Evolutionary conservation across 345 rosid species (phyloP).

Genomic region (Balakata baccata): DNA sequence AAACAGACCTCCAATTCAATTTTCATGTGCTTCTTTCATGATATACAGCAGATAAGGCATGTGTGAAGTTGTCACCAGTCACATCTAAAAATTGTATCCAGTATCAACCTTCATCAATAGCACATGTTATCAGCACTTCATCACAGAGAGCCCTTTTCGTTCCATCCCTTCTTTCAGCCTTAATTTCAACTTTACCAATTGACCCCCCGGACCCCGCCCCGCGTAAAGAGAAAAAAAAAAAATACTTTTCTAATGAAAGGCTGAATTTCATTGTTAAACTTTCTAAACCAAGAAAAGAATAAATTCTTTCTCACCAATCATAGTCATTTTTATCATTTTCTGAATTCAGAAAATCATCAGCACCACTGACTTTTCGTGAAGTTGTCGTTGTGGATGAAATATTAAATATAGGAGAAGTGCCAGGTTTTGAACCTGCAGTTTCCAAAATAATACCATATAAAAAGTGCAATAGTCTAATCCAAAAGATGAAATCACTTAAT

Average conservation of each 20-base stretch:
- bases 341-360: slow-evolving; percentile 90
- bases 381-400: slow-evolving; percentile 47
- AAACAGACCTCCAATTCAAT: background rate
- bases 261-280: background rate
- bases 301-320: slow-evolving; percentile 61
- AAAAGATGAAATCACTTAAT: background rate
- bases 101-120: background rate
- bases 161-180: background rate
- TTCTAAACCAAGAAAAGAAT: background rate
- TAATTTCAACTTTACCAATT: background rate
- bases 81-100: background rate
- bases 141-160: background rate
- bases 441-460: slow-evolving; percentile 2
- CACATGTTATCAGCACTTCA: background rate
- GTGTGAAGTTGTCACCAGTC: background rate
- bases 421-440: slow-evolving; percentile 69
- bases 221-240: no score
- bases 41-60: background rate
- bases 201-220: no score
- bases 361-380: slow-evolving; percentile 50
- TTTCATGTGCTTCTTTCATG: background rate
- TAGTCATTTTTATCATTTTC: slow-evolving; percentile 92
- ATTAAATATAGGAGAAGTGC: slow-evolving; percentile 76
- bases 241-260: background rate
- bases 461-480: background rate